These are phyloP conservation scores for Westerdykella sp. DNA, from an alignment of 2,329 filamentous ascomycete species.

Conservation along the genomic window DNA sequence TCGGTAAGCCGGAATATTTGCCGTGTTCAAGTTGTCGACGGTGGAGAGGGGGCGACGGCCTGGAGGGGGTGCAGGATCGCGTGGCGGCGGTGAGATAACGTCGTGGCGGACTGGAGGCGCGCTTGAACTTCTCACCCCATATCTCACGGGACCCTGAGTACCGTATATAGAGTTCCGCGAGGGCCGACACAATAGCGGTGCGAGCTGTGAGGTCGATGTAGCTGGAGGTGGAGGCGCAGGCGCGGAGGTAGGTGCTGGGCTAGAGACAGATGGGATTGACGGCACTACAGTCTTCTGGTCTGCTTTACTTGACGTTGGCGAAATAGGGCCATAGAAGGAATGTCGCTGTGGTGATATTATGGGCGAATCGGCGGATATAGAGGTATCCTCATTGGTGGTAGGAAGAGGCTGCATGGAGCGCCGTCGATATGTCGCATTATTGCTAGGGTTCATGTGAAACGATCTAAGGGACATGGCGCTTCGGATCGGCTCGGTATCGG, in stretches of 20 bases:
- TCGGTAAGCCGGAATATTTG: conserved; percentile 9
- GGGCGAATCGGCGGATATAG: conserved; percentile 13
- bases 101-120: conserved; percentile 17
- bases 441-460: conserved; percentile 35
- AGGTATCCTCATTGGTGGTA: conserved; percentile 29
- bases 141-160: conserved; percentile 14
- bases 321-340: conserved; percentile 25
- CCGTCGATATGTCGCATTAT: conserved; percentile 23
- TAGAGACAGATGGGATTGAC: not conserved
- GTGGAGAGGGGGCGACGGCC: conserved; percentile 22
- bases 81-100: conserved; percentile 27
- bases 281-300: conserved; percentile 1
- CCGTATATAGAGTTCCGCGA: conserved; percentile 6
- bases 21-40: conserved; percentile 11
- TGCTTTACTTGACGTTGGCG: conserved; percentile 16
- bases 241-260: not conserved
- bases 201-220: conserved; percentile 5
- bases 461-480: conserved; percentile 34
- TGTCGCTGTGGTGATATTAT: conserved; percentile 21
- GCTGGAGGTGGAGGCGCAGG: not conserved
- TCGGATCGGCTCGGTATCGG: conserved; percentile 25
- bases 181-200: conserved; percentile 5
- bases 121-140: conserved; percentile 20
- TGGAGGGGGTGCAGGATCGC: conserved; percentile 20
- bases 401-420: conserved; percentile 37